A percentile compares a stretch with the other conserved stretches of the same genome.
phyloP scores from a whole-genome alignment of 2,329 filamentous ascomycete genomes.

The Xylariaceae sp. region DNA sequence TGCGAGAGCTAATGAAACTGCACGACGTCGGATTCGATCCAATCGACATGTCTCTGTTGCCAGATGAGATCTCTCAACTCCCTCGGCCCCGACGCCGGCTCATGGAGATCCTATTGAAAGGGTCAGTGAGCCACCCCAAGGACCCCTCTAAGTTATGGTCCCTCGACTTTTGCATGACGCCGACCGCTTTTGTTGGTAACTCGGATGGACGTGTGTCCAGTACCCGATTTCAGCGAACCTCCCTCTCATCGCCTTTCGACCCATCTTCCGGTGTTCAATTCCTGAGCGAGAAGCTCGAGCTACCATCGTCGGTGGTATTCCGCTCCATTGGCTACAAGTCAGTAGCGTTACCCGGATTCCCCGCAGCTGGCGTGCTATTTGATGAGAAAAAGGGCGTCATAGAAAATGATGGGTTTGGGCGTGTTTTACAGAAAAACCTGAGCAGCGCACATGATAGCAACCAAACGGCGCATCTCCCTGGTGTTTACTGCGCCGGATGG shows the following conservation, averaged over 20 bases:
- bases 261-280: constrained; percentile 46
- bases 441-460: constrained; percentile 29
- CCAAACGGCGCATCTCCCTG: constrained; percentile 53
- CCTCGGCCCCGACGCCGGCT: constrained; percentile 74
- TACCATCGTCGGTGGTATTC: constrained; percentile 75
- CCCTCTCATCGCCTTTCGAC: constrained; percentile 55
- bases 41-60: constrained; percentile 64
- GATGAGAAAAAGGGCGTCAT: constrained; percentile 72
- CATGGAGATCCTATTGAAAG: constrained; percentile 77
- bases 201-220: constrained; percentile 52
- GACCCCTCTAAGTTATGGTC: constrained; percentile 70
- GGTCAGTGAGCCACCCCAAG: constrained; percentile 52
- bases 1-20: constrained; percentile 82
- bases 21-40: constrained; percentile 69
- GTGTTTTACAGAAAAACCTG: constrained; percentile 51
- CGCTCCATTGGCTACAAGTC: constrained; percentile 95
- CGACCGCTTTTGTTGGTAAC: constrained; percentile 62
- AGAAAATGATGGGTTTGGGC: constrained; percentile 76
- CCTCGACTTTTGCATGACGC: constrained; percentile 80
- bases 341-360: constrained; percentile 70
- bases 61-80: constrained; percentile 64
- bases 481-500: constrained; percentile 93
- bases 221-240: constrained; percentile 65
- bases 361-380: constrained; percentile 73
- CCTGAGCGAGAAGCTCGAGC: constrained; percentile 47